These are phyloP conservation scores for Corylus americana DNA, from an alignment of 306 rosid species.

Conservation along the genomic window DNA sequence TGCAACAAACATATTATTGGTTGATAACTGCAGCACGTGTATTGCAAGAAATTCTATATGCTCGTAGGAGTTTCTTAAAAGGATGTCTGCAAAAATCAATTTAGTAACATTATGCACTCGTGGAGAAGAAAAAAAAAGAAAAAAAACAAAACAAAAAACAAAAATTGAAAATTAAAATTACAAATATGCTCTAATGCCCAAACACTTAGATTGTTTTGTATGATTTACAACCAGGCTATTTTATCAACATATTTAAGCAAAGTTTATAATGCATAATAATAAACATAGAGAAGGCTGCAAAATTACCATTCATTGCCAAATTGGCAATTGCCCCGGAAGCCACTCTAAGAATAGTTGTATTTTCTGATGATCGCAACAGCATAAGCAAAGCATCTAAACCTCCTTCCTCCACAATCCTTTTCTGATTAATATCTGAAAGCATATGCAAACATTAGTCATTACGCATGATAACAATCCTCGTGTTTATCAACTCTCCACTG, in stretches of 20 bases:
- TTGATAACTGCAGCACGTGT: background rate
- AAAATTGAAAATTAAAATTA: background rate
- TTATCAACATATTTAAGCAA: background rate
- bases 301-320: conserved; percentile 74
- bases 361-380: conserved; percentile 56
- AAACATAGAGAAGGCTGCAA: conserved; percentile 7
- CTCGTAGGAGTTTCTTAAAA: background rate
- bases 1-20: background rate
- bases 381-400: conserved; percentile 63
- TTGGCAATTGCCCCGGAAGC: conserved; percentile 77
- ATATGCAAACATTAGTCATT: conserved; percentile 3
- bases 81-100: background rate
- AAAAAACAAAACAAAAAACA: too few species aligned
- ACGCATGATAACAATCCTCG: background rate
- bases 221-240: background rate
- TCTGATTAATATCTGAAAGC: conserved; percentile 62
- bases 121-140: background rate
- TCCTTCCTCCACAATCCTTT: conserved; percentile 68
- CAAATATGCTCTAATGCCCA: background rate
- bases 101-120: background rate
- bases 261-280: background rate
- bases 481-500: background rate
- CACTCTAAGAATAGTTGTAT: conserved; percentile 64
- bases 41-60: background rate
- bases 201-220: background rate